Conservation (phyloP, 176 grass and related monocot species). For the Musa itinerans region DNA sequence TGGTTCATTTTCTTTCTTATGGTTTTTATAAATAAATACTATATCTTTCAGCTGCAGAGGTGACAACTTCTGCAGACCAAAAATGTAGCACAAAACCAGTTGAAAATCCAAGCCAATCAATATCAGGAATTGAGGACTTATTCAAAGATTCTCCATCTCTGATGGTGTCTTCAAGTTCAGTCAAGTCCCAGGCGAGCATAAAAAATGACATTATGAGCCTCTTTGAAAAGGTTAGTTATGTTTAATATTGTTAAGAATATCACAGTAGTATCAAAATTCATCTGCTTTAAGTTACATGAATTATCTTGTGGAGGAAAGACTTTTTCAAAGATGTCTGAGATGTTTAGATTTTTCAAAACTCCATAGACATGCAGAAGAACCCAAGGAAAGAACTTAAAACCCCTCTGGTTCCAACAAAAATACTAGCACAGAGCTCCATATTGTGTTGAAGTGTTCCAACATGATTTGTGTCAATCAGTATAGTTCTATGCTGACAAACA, state of each 20-base stretch:
- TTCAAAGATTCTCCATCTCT: conserved; percentile 76
- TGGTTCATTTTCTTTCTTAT: background rate
- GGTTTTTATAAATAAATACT: background rate
- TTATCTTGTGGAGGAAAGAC: background rate
- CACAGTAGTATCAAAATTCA: background rate
- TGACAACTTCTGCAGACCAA: conserved; percentile 43
- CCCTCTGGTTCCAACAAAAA: background rate
- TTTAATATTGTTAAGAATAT: conserved; percentile 6
- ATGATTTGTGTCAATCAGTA: background rate
- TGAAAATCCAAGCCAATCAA: conserved; percentile 50
- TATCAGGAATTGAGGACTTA: conserved; percentile 67
- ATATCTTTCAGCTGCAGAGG: conserved; percentile 61
- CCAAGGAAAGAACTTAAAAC: background rate
- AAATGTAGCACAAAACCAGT: conserved; percentile 48
- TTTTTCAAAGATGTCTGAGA: too few relatives aligned
- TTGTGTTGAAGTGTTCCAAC: background rate
- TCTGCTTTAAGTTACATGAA: background rate
- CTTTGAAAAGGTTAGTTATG: conserved; percentile 81
- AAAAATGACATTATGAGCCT: conserved; percentile 97
- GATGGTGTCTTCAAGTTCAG: conserved; percentile 46
- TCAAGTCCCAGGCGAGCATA: conserved; percentile 30
- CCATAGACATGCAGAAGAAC: too few relatives aligned
- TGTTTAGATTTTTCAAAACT: too few relatives aligned
- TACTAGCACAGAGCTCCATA: background rate
- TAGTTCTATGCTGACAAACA: background rate